These are phyloP conservation scores for Phytophthora megakarya DNA, from an alignment of 352 stramenopile genomes.

Conservation along the genomic window DNA sequence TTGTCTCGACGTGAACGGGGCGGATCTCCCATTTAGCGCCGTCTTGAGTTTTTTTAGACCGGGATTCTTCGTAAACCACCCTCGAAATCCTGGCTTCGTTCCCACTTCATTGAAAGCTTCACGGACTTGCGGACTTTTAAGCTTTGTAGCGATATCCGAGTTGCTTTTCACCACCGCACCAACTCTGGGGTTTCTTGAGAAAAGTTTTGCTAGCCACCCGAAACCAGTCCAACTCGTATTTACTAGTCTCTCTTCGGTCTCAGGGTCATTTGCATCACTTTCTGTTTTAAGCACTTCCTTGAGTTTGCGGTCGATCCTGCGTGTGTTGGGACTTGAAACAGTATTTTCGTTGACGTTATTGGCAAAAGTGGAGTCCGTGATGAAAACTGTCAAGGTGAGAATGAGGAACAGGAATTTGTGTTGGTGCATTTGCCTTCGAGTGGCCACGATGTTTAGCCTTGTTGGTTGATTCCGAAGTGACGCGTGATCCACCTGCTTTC, in stretches of 20 bases:
- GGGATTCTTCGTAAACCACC: background rate
- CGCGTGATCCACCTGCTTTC: too few species aligned
- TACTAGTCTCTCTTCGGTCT: slow-evolving; percentile 3
- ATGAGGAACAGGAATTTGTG: background rate
- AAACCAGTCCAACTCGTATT: too few species aligned
- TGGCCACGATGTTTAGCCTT: background rate
- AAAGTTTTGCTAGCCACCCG: background rate
- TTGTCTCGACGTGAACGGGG: background rate
- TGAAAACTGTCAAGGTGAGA: background rate
- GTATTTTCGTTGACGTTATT: background rate
- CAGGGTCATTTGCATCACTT: background rate
- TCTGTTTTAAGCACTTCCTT: background rate
- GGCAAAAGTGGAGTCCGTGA: background rate
- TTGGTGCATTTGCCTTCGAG: background rate
- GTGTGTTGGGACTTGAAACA: background rate
- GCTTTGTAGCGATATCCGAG: background rate
- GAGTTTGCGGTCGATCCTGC: background rate
- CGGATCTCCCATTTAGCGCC: background rate
- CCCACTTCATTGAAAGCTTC: background rate
- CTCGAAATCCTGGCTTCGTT: background rate
- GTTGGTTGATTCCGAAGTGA: background rate
- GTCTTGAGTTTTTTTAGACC: background rate
- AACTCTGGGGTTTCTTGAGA: background rate
- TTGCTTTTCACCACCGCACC: background rate
- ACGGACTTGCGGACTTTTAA: background rate